These are phyloP conservation scores for Zygosaccharomyces rouxii DNA, from an alignment of 805 yeast species.

Conservation along the genomic window DNA sequence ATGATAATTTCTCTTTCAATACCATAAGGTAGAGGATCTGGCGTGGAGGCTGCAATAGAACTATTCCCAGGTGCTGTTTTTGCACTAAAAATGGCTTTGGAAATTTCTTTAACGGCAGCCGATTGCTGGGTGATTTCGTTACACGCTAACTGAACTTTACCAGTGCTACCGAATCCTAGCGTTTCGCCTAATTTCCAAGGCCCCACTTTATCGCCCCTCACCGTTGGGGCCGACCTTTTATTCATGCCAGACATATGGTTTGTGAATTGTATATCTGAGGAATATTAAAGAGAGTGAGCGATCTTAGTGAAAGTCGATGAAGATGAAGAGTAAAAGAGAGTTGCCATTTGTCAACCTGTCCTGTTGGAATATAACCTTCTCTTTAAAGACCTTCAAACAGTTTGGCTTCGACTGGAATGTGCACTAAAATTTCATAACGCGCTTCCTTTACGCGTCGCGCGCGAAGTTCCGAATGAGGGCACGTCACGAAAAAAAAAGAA, in stretches of 20 bases:
- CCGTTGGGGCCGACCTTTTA: constrained; percentile 19
- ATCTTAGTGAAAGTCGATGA: no score
- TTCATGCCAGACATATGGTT: constrained; percentile 9
- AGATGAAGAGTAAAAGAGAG: neutral
- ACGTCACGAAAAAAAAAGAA: constrained; percentile 8
- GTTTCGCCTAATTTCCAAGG: constrained; percentile 97
- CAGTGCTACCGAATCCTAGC: constrained; percentile 93
- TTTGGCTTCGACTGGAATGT: neutral
- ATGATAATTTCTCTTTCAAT: constrained; percentile 81
- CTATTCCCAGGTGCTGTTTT: constrained; percentile 31
- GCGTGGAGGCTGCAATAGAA: constrained; percentile 40
- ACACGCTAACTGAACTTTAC: constrained; percentile 88
- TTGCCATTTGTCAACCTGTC: neutral
- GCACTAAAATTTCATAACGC: constrained; percentile 4
- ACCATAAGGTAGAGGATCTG: constrained; percentile 69
- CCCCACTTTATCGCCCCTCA: constrained; percentile 54
- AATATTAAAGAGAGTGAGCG: no score
- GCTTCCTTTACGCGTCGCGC: constrained; percentile 9
- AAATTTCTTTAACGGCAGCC: constrained; percentile 96
- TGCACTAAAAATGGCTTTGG: constrained; percentile 60
- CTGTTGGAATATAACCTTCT: neutral
- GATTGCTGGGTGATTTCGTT: constrained; percentile 78
- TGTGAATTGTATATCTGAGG: neutral
- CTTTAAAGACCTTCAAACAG: neutral
- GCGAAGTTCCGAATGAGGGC: constrained; percentile 6